phyloP scores from a whole-genome alignment of 2,329 filamentous ascomycete species.

The Fusarium fujikuroi region DNA sequence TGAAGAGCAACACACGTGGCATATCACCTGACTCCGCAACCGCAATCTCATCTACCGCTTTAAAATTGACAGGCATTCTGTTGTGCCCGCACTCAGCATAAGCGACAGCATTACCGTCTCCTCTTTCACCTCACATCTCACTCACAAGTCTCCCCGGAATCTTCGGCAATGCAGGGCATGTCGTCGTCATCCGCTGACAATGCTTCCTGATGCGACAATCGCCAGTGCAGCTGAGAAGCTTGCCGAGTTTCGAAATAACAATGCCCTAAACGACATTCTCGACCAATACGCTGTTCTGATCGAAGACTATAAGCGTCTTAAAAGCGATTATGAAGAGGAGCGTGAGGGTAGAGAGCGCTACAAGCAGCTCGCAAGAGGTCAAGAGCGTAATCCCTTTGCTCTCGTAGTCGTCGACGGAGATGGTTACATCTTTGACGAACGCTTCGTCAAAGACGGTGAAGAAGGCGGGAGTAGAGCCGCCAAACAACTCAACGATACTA shows the following conservation, averaged over 20 bases:
- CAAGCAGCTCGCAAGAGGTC: constrained; percentile 61
- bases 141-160: neutral
- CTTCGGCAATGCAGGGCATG: constrained; percentile 27
- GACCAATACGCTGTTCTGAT: constrained; percentile 54
- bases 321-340: constrained; percentile 67
- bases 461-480: constrained; percentile 68
- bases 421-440: constrained; percentile 64
- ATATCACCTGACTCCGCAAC: constrained; percentile 10
- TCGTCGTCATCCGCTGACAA: constrained; percentile 20
- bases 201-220: constrained; percentile 37
- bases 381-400: constrained; percentile 67
- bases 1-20: constrained; percentile 9
- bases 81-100: constrained; percentile 12
- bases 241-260: constrained; percentile 46
- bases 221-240: constrained; percentile 43
- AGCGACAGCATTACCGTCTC: neutral
- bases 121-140: neutral
- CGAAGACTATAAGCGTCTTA: constrained; percentile 64
- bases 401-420: constrained; percentile 72
- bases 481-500: constrained; percentile 60
- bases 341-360: constrained; percentile 64
- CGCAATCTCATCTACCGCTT: neutral
- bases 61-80: neutral
- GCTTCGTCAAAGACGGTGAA: constrained; percentile 57
- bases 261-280: constrained; percentile 46